These are phyloP conservation scores for Botrytis cinerea DNA, from an alignment of 2,329 filamentous ascomycete species.

Conservation along the genomic window DNA sequence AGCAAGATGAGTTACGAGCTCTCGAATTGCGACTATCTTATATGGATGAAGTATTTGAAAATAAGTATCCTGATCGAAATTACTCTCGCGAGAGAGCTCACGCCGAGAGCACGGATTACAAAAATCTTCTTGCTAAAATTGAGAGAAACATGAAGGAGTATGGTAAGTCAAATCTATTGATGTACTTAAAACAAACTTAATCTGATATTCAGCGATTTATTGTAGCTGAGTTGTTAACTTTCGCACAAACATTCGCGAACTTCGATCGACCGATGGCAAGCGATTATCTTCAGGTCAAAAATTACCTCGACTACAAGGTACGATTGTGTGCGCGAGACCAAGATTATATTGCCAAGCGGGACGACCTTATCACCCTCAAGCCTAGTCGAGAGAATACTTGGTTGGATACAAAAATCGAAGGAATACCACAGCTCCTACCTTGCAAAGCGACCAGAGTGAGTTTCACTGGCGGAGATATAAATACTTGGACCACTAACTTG, in stretches of 20 bases:
- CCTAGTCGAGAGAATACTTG: constrained; percentile 45
- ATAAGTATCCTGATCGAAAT: constrained; percentile 10
- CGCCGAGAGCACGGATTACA: constrained; percentile 2
- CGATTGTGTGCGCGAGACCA: constrained; percentile 31
- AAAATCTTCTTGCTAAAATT: neutral
- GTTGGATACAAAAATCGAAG: constrained; percentile 44
- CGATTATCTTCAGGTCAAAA: constrained; percentile 41
- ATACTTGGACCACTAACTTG: neutral
- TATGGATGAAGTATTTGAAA: constrained; percentile 25
- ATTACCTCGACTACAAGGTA: constrained; percentile 37
- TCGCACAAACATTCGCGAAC: constrained; percentile 35
- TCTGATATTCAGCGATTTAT: neutral
- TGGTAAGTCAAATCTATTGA: neutral
- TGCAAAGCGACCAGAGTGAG: constrained; percentile 10
- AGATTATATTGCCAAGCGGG: constrained; percentile 41
- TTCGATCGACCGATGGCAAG: constrained; percentile 38
- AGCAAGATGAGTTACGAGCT: constrained; percentile 30
- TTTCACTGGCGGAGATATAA: neutral
- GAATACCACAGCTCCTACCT: constrained; percentile 28
- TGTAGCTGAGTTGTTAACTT: constrained; percentile 28
- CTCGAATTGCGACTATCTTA: constrained; percentile 28
- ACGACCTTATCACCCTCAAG: constrained; percentile 45
- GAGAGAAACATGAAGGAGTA: neutral
- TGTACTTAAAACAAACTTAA: neutral
- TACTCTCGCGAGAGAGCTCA: constrained; percentile 25